phyloP scores from a whole-genome alignment of 2,329 filamentous ascomycete genomes.

The Hymenoscyphus linearis region DNA sequence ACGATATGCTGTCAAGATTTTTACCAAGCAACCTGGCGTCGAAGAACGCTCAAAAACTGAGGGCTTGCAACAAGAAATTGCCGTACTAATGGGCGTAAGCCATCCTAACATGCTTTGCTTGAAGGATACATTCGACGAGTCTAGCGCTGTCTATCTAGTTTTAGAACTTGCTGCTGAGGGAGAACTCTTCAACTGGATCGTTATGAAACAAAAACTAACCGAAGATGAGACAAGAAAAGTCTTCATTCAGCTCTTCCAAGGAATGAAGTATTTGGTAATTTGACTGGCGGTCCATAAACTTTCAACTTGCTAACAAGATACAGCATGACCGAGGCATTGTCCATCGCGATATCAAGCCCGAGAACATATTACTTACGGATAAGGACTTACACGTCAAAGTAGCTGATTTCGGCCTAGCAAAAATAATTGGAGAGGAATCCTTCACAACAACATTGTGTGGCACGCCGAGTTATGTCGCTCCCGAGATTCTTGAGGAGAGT shows the following conservation, averaged over 20 bases:
- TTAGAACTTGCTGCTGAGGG: constrained; percentile 87
- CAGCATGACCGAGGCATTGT: constrained; percentile 97
- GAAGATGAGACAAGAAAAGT: constrained; percentile 82
- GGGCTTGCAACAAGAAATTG: constrained; percentile 90
- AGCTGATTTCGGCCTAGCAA: constrained; percentile 93
- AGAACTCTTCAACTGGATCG: constrained; percentile 93
- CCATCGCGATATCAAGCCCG: constrained; percentile 73
- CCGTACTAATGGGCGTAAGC: constrained; percentile 92
- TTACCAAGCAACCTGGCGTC: constrained; percentile 76
- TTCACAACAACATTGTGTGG: constrained; percentile 96
- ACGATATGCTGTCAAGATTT: constrained; percentile 89
- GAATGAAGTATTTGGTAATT: constrained; percentile 87
- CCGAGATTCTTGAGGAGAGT: constrained; percentile 83
- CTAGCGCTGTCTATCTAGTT: constrained; percentile 84
- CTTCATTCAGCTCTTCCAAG: constrained; percentile 87
- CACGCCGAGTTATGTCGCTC: constrained; percentile 95
- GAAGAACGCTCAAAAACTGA: constrained; percentile 82
- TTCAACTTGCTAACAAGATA: constrained; percentile 27
- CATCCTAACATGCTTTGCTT: constrained; percentile 90
- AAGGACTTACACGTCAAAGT: constrained; percentile 83
- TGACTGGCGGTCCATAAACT: not conserved
- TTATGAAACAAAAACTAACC: constrained; percentile 80
- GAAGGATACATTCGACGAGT: constrained; percentile 92
- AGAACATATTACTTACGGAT: constrained; percentile 72
- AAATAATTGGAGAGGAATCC: constrained; percentile 97